Percentiles rank a stretch among this genome's conserved stretches.
Conservation (phyloP, 768 basidiomycete species). For the Trametes coccinea region DNA sequence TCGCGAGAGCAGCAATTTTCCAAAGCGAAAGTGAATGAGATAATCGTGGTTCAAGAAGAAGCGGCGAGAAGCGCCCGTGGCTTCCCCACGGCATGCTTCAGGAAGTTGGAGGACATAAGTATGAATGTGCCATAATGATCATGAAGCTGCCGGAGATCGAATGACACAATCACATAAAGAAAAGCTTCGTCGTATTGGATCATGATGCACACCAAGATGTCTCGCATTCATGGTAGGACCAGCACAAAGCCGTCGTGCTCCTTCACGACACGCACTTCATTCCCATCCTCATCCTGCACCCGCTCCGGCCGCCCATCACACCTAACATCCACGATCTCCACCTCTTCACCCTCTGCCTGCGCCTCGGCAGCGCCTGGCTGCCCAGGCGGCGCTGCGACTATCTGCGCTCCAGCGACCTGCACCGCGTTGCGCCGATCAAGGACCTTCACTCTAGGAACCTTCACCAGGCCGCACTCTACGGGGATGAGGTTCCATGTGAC, state of each 20-base stretch:
- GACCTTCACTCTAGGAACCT: constrained; percentile 62
- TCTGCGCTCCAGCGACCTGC: constrained; percentile 21
- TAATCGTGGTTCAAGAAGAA: no score
- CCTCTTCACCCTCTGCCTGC: constrained; percentile 44
- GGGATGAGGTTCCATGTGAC: constrained; percentile 71
- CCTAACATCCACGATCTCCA: constrained; percentile 55
- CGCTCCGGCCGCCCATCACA: constrained; percentile 43
- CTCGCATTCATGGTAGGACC: constrained; percentile 3
- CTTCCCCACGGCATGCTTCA: no score
- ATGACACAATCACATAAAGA: no score
- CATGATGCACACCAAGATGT: no score
- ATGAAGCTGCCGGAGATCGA: no score
- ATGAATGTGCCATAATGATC: no score
- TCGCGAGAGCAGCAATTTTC: no score
- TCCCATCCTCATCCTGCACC: constrained; percentile 12
- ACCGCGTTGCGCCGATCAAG: constrained; percentile 47
- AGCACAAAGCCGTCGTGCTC: constrained; percentile 7
- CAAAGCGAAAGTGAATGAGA: no score
- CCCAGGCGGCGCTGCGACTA: constrained; percentile 28
- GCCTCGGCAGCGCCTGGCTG: constrained; percentile 28
- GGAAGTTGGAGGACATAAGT: no score
- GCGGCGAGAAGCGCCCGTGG: no score
- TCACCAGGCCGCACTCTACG: constrained; percentile 69
- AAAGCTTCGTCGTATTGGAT: no score
- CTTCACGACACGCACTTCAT: not conserved